A percentile compares a stretch with the other conserved stretches of the same genome.
Conservation (phyloP, 768 basidiomycete genomes). For the Mycena rosella region DNA sequence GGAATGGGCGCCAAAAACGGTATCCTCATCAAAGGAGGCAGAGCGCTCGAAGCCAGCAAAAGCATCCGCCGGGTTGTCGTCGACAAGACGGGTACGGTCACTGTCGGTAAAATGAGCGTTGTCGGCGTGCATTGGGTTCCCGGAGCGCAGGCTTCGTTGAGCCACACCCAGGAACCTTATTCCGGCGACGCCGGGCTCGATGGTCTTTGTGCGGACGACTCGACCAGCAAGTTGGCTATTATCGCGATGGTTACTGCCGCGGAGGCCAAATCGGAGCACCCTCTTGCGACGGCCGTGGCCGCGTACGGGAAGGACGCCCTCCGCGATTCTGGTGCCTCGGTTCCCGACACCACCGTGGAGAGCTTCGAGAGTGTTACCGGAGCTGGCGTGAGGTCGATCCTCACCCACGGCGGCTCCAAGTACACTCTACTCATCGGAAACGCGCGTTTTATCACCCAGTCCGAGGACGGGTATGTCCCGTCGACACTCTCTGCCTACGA, state of each 20-base stretch:
- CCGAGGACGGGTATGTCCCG: slow-evolving; percentile 67
- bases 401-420: slow-evolving; percentile 65
- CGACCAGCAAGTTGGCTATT: slow-evolving; percentile 69
- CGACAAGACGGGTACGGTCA: slow-evolving; percentile 99
- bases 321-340: slow-evolving; percentile 42
- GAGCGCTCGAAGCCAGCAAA: slow-evolving; percentile 92
- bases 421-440: slow-evolving; percentile 83
- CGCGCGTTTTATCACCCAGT: slow-evolving; percentile 74
- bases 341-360: slow-evolving; percentile 69
- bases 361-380: slow-evolving; percentile 92
- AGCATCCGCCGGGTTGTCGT: slow-evolving; percentile 85
- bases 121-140: slow-evolving; percentile 82
- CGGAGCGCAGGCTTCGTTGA: slow-evolving; percentile 30
- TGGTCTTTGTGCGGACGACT: slow-evolving; percentile 70
- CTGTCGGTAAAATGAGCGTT: slow-evolving; percentile 92
- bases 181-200: slow-evolving; percentile 59
- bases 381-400: slow-evolving; percentile 83
- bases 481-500: slow-evolving; percentile 74
- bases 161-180: slow-evolving; percentile 53
- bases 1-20: slow-evolving; percentile 97
- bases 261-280: slow-evolving; percentile 95
- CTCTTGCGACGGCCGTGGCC: slow-evolving; percentile 94
- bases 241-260: slow-evolving; percentile 88
- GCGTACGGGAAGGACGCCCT: slow-evolving; percentile 80
- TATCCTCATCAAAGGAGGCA: slow-evolving; percentile 97